These are phyloP conservation scores for Exophiala sp. DNA, from an alignment of 2,329 filamentous ascomycete genomes.

Conservation along the genomic window DNA sequence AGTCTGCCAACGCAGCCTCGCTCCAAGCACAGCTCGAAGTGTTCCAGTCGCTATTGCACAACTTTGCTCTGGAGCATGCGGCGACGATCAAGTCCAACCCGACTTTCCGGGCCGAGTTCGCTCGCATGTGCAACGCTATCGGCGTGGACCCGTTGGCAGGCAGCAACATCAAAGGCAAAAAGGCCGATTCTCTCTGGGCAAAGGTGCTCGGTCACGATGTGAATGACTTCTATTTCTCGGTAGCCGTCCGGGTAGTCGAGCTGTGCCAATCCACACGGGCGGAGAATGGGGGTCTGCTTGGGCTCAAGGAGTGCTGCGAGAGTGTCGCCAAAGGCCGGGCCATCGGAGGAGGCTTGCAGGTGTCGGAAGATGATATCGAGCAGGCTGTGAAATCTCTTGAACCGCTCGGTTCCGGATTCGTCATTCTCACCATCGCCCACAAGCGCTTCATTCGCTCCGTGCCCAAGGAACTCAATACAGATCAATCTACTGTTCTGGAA, in stretches of 20 bases:
- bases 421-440: slow-evolving; percentile 73
- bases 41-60: slow-evolving; percentile 90
- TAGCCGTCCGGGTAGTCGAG: slow-evolving; percentile 92
- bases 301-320: slow-evolving; percentile 72
- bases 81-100: slow-evolving; percentile 95
- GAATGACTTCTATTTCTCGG: slow-evolving; percentile 97
- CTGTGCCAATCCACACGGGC: slow-evolving; percentile 77
- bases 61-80: slow-evolving; percentile 89
- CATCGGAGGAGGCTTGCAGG: slow-evolving; percentile 67
- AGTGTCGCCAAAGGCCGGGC: slow-evolving; percentile 65
- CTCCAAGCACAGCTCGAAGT: slow-evolving; percentile 90
- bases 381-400: slow-evolving; percentile 80
- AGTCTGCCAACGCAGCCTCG: slow-evolving; percentile 73
- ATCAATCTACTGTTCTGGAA: slow-evolving; percentile 88
- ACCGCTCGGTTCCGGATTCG: slow-evolving; percentile 83
- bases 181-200: slow-evolving; percentile 72
- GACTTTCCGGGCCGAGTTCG: slow-evolving; percentile 91
- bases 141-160: slow-evolving; percentile 90
- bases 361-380: slow-evolving; percentile 88
- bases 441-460: slow-evolving; percentile 86
- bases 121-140: slow-evolving; percentile 95
- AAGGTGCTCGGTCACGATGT: slow-evolving; percentile 86
- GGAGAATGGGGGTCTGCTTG: slow-evolving; percentile 90
- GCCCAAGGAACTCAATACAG: slow-evolving; percentile 88
- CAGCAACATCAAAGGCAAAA: slow-evolving; percentile 49